Evolutionary conservation across 257 asterid species (phyloP).

Genomic region (Solanum chmielewskii): DNA sequence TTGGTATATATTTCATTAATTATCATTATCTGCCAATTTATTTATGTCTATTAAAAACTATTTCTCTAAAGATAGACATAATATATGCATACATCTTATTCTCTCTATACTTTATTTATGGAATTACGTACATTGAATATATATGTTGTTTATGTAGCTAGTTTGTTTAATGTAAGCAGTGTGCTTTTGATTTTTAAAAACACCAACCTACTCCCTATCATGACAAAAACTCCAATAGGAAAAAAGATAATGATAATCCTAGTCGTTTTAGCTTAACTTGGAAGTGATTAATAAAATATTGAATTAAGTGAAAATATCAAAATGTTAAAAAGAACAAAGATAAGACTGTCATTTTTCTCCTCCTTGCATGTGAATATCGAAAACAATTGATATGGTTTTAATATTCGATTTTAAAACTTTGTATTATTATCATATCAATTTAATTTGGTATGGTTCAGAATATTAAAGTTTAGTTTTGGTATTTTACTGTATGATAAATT

Average conservation of each 20-base stretch:
- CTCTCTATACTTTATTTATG: too few relatives aligned
- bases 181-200: neutral
- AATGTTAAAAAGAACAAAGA: neutral
- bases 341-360: neutral
- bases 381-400: neutral
- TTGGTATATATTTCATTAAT: neutral
- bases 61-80: accelerated
- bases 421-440: too few relatives aligned
- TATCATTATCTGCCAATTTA: neutral
- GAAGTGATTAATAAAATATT: neutral
- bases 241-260: neutral
- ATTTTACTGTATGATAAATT: too few relatives aligned
- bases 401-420: too few relatives aligned
- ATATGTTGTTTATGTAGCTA: neutral
- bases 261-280: neutral
- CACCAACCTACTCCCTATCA: neutral
- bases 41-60: neutral
- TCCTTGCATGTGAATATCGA: neutral
- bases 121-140: too few relatives aligned
- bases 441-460: too few relatives aligned
- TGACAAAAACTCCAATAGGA: too few relatives aligned
- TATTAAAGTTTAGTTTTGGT: too few relatives aligned
- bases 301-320: neutral
- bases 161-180: neutral
- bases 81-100: neutral